Base-by-base conservation (phyloP, 1,284 basidiomycete genomes). In the Cryptococcus sp. region DNA sequence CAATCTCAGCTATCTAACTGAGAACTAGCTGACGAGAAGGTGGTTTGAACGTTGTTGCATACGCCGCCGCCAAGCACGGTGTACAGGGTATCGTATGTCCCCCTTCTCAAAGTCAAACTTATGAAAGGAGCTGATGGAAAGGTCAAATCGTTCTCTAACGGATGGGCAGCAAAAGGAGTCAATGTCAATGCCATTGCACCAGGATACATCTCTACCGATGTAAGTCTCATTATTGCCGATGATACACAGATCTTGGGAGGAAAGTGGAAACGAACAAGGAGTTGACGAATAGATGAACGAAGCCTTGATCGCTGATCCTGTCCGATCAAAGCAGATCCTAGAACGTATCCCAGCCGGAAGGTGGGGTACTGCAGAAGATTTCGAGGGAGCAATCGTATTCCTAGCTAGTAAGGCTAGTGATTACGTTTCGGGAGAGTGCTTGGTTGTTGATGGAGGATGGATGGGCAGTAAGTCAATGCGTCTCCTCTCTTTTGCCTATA, bases 141-240 rank as follows among this genome's bases (percentile, higher is more conserved):
- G 70, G 54, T 75, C 62, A 77, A 77, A 56, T 66, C 76, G 4
- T 71, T 79, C 48, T 76, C 73, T 19, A 80, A 82, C 70, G 86
- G 87, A 60, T 88, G 86, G 86, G 80, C 82, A 41, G 80, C 82
- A 62, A 83, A 90, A 68, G 91, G 90, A 60, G 83, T 96, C 53
- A 87, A 91, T 69, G 90, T 94, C 45, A 92, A 93, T 71, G 67
- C 81, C 46, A 91, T 97, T 61, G 87, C 87, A 46, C 91, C 91
- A 22, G 91, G 91, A 21, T 93, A 96, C 75, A 86, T 94, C 63
- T 82, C 83, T n/a, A 93, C 91, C 32, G 90, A 93, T 67, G 89
- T 90, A 83, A 86, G 73, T 75, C 40, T 23, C 24, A 47, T 46
- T 34, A 13, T 22, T 19, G 23, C 22, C n/a, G n/a, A n/a, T n/a